A percentile compares a stretch with the other conserved stretches of the same genome.
These are phyloP conservation scores for Xeromyces bisporus DNA, from an alignment of 495 filamentous ascomycete genomes.

Conservation along the genomic window DNA sequence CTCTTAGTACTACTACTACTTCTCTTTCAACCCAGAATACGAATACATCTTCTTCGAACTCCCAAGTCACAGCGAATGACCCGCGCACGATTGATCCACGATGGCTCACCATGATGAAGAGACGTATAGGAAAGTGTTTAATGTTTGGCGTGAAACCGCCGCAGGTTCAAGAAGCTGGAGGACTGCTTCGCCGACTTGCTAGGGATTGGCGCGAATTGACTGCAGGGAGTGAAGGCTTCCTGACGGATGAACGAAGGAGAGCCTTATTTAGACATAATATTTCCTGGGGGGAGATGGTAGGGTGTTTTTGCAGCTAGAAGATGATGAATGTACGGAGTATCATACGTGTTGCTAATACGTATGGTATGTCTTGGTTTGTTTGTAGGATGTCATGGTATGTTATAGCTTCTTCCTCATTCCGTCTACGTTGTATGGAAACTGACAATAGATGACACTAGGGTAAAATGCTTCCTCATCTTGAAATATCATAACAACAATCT, in stretches of 20 bases:
- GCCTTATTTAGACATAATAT: slow-evolving; percentile 58
- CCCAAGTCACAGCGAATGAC: slow-evolving; percentile 7
- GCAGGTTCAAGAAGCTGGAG: slow-evolving; percentile 45
- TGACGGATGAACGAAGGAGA: slow-evolving; percentile 45
- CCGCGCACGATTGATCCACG: slow-evolving; percentile 30
- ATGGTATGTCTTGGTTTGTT: too few species aligned
- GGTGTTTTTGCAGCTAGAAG: too few species aligned
- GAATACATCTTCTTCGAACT: neutral
- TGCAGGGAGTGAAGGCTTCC: slow-evolving; percentile 65
- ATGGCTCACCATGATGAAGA: slow-evolving; percentile 64
- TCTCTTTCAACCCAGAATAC: neutral
- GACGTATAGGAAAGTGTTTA: slow-evolving; percentile 68
- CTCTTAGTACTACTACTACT: slow-evolving; percentile 9
- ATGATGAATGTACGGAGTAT: too few species aligned
- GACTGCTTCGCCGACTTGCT: slow-evolving; percentile 43
- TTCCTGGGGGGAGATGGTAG: slow-evolving; percentile 85
- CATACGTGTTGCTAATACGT: too few species aligned
- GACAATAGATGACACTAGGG: too few species aligned
- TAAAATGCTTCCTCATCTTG: slow-evolving; percentile 3
- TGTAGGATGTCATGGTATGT: slow-evolving; percentile 43
- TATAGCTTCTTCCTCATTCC: neutral
- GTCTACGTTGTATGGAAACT: too few species aligned
- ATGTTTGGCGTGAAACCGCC: slow-evolving; percentile 49
- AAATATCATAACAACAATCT: neutral
- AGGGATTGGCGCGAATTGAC: slow-evolving; percentile 63